Percentiles rank a stretch among this genome's conserved stretches.
Evolutionary conservation across 805 yeast species (phyloP).

Genomic region (Torulaspora microellipsoides): DNA sequence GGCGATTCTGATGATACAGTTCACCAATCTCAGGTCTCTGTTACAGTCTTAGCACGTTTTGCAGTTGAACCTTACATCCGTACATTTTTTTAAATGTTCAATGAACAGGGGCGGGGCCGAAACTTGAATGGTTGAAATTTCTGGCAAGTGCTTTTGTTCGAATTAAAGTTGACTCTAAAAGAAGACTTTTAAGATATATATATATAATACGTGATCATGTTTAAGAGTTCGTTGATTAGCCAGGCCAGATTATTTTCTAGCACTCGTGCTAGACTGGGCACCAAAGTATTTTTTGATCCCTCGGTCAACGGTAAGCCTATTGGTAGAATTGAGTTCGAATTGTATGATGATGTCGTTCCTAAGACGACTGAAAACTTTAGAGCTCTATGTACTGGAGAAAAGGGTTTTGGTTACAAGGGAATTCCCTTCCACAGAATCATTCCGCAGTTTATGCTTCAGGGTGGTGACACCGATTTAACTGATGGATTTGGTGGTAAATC

Average conservation of each 20-base stretch:
- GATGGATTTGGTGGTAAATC: conserved; percentile 94
- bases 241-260: conserved; percentile 49
- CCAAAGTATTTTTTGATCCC: conserved; percentile 55
- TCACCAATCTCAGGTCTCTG: conserved; percentile 23
- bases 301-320: conserved; percentile 45
- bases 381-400: conserved; percentile 84
- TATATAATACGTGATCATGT: conserved; percentile 10
- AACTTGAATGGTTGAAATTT: neutral
- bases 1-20: conserved; percentile 38
- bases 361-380: conserved; percentile 79
- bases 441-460: conserved; percentile 96
- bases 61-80: too few relatives aligned
- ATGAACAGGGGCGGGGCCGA: neutral
- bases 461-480: conserved; percentile 81
- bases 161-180: neutral
- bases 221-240: conserved; percentile 17
- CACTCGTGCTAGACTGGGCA: conserved; percentile 42
- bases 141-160: neutral
- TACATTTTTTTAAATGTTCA: too few relatives aligned
- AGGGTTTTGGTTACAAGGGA: conserved; percentile 78
- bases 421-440: conserved; percentile 91
- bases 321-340: conserved; percentile 35
- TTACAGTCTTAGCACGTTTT: conserved; percentile 14
- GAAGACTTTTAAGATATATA: neutral
- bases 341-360: conserved; percentile 48